A percentile compares a stretch with the other conserved stretches of the same genome.
These are phyloP conservation scores for Hydrangea macrophylla DNA, from an alignment of 148 eudicot species.

Conservation along the genomic window DNA sequence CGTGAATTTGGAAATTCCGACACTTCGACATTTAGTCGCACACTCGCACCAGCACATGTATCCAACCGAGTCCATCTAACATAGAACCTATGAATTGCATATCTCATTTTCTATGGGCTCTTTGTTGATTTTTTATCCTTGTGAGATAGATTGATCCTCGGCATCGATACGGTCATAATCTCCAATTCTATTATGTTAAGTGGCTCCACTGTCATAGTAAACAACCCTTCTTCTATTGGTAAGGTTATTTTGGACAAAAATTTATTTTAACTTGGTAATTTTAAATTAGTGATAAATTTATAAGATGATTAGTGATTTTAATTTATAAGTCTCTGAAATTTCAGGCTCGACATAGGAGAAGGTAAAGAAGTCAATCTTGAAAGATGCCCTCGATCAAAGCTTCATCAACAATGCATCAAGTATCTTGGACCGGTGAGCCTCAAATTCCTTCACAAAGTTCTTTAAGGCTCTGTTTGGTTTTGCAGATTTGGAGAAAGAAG, in stretches of 20 bases:
- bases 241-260: slow-evolving; percentile 16
- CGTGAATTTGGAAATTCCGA: no score
- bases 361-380: slow-evolving; percentile 60
- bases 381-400: slow-evolving; percentile 44
- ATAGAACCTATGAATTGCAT: no score
- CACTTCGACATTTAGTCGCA: no score
- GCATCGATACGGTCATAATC: slow-evolving; percentile 69
- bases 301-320: background rate
- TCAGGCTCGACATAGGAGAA: slow-evolving; percentile 73
- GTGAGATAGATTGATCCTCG: slow-evolving; percentile 71
- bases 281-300: background rate
- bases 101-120: no score
- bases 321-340: background rate
- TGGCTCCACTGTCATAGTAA: slow-evolving; percentile 58
- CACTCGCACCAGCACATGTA: no score
- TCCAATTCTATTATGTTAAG: slow-evolving; percentile 56
- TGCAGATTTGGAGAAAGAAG: no score
- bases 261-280: background rate
- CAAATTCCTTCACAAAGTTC: background rate
- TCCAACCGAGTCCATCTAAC: no score
- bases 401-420: slow-evolving; percentile 69
- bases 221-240: slow-evolving; percentile 77
- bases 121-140: slow-evolving; percentile 7
- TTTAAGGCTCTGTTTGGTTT: no score
- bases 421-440: slow-evolving; percentile 65